These are phyloP conservation scores for Tylopilus sp. DNA, from an alignment of 768 basidiomycete genomes.

Conservation along the genomic window DNA sequence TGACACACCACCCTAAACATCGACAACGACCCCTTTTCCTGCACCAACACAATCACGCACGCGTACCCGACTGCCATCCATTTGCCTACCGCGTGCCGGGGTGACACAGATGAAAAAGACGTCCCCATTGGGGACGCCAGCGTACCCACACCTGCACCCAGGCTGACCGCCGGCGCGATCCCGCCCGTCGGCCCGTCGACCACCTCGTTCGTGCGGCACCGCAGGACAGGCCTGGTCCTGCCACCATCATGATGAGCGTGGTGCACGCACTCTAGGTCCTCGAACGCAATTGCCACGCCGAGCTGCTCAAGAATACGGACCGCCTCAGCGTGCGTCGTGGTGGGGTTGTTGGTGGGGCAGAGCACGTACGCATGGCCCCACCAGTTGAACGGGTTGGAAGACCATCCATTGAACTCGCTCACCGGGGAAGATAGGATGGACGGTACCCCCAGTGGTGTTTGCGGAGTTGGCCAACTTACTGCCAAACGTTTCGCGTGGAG, in stretches of 20 bases:
- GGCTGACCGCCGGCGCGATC: conserved; percentile 26
- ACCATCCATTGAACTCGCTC: conserved; percentile 63
- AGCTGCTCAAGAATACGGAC: conserved; percentile 60
- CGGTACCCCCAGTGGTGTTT: conserved; percentile 34
- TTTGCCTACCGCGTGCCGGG: conserved; percentile 27
- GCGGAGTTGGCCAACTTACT: conserved; percentile 44
- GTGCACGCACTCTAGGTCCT: conserved; percentile 38
- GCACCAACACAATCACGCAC: conserved; percentile 72
- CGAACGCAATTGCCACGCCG: conserved; percentile 60
- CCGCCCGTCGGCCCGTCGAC: conserved; percentile 37
- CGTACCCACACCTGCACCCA: conserved; percentile 11
- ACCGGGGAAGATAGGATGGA: conserved; percentile 65
- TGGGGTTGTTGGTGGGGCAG: conserved; percentile 57
- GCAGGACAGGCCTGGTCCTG: conserved; percentile 38
- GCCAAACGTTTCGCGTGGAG: background rate
- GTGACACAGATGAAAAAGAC: conserved; percentile 25
- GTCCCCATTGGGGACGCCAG: conserved; percentile 17
- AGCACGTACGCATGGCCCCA: conserved; percentile 55
- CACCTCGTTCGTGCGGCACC: conserved; percentile 51
- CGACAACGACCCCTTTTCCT: conserved; percentile 89
- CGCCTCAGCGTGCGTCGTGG: conserved; percentile 61
- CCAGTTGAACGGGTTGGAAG: conserved; percentile 94
- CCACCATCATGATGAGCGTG: conserved; percentile 32
- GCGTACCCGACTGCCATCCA: conserved; percentile 34
- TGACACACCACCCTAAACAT: conserved; percentile 81